phyloP scores from a whole-genome alignment of 1,284 basidiomycete species.

The Rhodotorula sp. region DNA sequence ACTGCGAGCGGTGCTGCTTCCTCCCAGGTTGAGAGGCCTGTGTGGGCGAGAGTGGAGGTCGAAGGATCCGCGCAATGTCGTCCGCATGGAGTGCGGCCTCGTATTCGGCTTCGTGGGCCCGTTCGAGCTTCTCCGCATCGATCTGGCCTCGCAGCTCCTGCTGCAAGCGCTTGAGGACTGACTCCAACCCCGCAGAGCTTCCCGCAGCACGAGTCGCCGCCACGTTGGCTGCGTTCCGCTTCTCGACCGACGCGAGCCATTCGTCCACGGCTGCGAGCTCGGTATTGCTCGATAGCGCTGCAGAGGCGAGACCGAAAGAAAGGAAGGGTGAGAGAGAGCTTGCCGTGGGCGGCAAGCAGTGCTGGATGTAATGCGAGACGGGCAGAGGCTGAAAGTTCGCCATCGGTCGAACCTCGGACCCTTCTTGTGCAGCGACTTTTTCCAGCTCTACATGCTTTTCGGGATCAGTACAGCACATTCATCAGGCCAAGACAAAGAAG shows the following conservation, averaged over 20 bases:
- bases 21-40: too few relatives aligned
- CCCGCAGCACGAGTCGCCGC: not conserved
- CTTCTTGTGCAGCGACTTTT: conserved; percentile 33
- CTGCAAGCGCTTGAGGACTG: conserved; percentile 10
- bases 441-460: conserved; percentile 26
- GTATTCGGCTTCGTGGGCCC: not conserved
- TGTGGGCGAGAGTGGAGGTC: not conserved
- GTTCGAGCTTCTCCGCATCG: conserved; percentile 6
- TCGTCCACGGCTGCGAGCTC: conserved; percentile 3
- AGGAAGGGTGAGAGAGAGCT: conserved; percentile 9
- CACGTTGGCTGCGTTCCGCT: not conserved
- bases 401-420: conserved; percentile 22
- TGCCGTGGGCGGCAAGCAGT: conserved; percentile 8
- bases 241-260: conserved; percentile 20
- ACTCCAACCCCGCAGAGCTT: not conserved
- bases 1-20: too few relatives aligned
- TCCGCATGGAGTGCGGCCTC: not conserved
- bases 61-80: not conserved
- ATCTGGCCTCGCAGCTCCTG: conserved; percentile 29
- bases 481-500: not conserved
- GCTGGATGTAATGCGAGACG: conserved; percentile 31
- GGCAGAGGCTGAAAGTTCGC: conserved; percentile 29
- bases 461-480: not conserved
- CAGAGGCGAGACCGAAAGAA: conserved; percentile 21
- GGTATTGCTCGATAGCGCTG: not conserved